Percentiles rank a stretch among this genome's conserved stretches.
These are phyloP conservation scores for Raphanus hybrid DNA, from an alignment of 441 rosid genomes.

Conservation along the genomic window DNA sequence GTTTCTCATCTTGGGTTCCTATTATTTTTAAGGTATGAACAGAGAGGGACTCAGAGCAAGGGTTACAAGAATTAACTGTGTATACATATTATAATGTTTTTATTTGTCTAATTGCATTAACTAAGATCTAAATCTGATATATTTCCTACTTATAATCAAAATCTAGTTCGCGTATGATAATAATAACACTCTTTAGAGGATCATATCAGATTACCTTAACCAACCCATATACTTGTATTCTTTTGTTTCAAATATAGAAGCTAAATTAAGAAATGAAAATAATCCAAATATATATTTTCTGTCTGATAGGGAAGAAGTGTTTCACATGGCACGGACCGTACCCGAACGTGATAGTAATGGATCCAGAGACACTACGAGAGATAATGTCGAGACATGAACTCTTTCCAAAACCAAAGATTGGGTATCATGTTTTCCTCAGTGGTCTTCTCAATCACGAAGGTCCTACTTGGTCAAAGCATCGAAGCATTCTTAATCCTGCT, in stretches of 20 bases:
- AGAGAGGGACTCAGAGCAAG: conserved; percentile 9
- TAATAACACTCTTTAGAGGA: not conserved
- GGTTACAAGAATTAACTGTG: not conserved
- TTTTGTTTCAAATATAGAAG: conserved; percentile 19
- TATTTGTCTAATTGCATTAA: not conserved
- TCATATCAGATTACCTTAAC: not conserved
- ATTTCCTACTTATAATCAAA: not conserved
- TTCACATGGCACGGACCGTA: conserved; percentile 48
- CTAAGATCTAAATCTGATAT: conserved; percentile 36
- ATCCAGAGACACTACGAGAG: conserved; percentile 45
- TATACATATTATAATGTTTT: not conserved
- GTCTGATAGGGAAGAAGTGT: conserved; percentile 42
- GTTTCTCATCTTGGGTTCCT: conserved; percentile 10
- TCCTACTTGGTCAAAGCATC: conserved; percentile 44
- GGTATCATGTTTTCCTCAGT: conserved; percentile 41
- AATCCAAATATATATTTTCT: no score
- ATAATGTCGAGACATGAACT: conserved; percentile 41
- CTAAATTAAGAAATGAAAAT: conserved; percentile 17
- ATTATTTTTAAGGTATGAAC: not conserved
- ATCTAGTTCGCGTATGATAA: not conserved
- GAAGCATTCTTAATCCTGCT: conserved; percentile 47
- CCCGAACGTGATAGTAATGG: conserved; percentile 47
- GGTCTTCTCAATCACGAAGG: conserved; percentile 49
- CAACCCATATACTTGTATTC: conserved; percentile 2
- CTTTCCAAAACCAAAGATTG: conserved; percentile 45